Evolutionary conservation across 1,139 yeast genomes (phyloP).

Genomic region (Candida sanyaensis): DNA sequence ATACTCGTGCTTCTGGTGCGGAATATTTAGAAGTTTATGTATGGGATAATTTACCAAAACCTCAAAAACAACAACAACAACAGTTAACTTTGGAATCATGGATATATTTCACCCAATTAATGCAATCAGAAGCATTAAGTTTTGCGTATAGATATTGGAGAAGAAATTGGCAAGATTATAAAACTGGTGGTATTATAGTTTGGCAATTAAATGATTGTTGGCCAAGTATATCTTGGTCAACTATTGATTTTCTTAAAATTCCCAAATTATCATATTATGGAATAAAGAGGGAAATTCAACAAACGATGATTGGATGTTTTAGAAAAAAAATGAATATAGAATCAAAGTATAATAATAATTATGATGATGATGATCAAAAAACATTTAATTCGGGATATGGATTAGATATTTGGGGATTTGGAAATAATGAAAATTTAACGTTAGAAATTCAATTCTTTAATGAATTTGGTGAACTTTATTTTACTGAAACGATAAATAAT

Average conservation of each 20-base stretch:
- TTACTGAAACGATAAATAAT: neutral
- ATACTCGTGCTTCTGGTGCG: slow-evolving; percentile 46
- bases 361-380: slow-evolving; percentile 11
- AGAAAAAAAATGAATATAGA: slow-evolving; percentile 22
- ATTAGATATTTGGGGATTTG: slow-evolving; percentile 45
- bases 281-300: slow-evolving; percentile 43
- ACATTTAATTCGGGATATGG: slow-evolving; percentile 24
- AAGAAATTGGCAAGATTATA: slow-evolving; percentile 42
- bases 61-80: slow-evolving; percentile 18
- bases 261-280: slow-evolving; percentile 50
- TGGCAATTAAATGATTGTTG: slow-evolving; percentile 58
- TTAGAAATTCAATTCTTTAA: slow-evolving; percentile 32
- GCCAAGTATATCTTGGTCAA: slow-evolving; percentile 52
- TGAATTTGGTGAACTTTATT: slow-evolving; percentile 9
- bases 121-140: slow-evolving; percentile 52
- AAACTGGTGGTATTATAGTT: slow-evolving; percentile 44
- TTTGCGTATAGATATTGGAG: slow-evolving; percentile 50
- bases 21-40: slow-evolving; percentile 47
- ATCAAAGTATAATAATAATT: neutral
- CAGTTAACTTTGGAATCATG: slow-evolving; percentile 35
- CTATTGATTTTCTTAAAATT: slow-evolving; percentile 37
- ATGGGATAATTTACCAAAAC: slow-evolving; percentile 37
- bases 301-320: slow-evolving; percentile 35
- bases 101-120: slow-evolving; percentile 50
- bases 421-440: slow-evolving; percentile 19